phyloP scores from a whole-genome alignment of 2,329 filamentous ascomycete genomes.

The Cladophialophora chaetospira region DNA sequence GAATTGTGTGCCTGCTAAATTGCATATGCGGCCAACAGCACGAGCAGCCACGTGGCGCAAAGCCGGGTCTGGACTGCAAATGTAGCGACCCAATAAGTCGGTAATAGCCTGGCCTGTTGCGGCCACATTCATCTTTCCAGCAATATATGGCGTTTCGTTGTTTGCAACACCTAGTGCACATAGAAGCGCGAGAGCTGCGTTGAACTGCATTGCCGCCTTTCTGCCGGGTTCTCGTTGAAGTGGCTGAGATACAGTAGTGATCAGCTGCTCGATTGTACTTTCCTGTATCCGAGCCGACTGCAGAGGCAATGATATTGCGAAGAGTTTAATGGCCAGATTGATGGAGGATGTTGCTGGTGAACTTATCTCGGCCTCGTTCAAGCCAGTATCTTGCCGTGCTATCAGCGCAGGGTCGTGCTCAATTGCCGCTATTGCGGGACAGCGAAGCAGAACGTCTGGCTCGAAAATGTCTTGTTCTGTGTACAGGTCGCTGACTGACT shows the following conservation, averaged over 20 bases:
- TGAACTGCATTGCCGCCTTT: slow-evolving; percentile 87
- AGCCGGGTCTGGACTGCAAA: slow-evolving; percentile 81
- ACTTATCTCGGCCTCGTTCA: slow-evolving; percentile 20
- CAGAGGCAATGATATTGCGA: slow-evolving; percentile 85
- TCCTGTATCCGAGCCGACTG: slow-evolving; percentile 92
- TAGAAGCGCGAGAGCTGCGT: slow-evolving; percentile 79
- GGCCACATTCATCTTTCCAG: slow-evolving; percentile 71
- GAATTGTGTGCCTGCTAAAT: slow-evolving; percentile 78
- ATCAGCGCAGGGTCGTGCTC: slow-evolving; percentile 65
- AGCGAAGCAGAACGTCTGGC: slow-evolving; percentile 29
- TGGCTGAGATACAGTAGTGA: slow-evolving; percentile 72
- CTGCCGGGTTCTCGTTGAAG: slow-evolving; percentile 84
- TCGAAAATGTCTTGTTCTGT: slow-evolving; percentile 28
- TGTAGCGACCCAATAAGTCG: slow-evolving; percentile 58
- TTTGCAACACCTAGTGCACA: slow-evolving; percentile 80
- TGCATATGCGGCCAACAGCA: slow-evolving; percentile 83
- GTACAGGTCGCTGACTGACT: slow-evolving; percentile 36
- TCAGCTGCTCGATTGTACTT: slow-evolving; percentile 90
- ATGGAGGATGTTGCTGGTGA: slow-evolving; percentile 91
- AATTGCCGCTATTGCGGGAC: slow-evolving; percentile 35
- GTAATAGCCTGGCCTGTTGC: slow-evolving; percentile 73
- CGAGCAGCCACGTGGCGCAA: slow-evolving; percentile 83
- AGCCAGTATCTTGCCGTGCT: slow-evolving; percentile 15
- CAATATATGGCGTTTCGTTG: slow-evolving; percentile 72
- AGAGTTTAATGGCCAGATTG: slow-evolving; percentile 89